Conservation (phyloP, 75 land plant species). For the Sequoia sempervirens region DNA sequence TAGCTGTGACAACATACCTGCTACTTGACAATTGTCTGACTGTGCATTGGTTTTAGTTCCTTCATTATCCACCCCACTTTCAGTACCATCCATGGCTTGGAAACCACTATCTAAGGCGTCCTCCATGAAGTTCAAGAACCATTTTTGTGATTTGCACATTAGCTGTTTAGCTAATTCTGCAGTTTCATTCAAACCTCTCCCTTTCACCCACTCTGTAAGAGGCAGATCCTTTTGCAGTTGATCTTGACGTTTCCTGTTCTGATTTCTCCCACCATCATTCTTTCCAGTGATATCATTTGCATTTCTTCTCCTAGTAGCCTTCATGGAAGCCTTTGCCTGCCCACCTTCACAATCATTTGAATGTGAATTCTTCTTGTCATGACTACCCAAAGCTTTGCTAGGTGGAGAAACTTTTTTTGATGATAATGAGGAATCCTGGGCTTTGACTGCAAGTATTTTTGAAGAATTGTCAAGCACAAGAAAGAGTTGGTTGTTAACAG, state of each 20-base stretch:
- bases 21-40: conserved; percentile 57
- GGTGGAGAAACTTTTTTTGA: neutral
- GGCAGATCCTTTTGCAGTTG: conserved; percentile 18
- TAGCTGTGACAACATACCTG: conserved; percentile 79
- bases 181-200: conserved; percentile 50
- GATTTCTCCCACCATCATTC: conserved; percentile 10
- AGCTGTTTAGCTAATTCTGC: conserved; percentile 58
- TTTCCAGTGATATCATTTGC: conserved; percentile 12
- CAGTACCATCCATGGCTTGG: conserved; percentile 9
- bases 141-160: conserved; percentile 49
- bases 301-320: neutral
- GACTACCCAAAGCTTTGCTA: neutral
- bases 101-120: conserved; percentile 69
- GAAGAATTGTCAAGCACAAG: conserved; percentile 11
- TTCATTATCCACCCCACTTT: neutral
- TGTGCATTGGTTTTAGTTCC: conserved; percentile 15
- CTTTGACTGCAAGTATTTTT: conserved; percentile 7
- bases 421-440: neutral
- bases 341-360: conserved; percentile 5
- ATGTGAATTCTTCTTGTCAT: neutral
- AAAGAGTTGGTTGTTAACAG: neutral
- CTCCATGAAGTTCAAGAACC: conserved; percentile 88
- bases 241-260: conserved; percentile 17
- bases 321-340: neutral
- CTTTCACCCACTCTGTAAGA: conserved; percentile 44